phyloP scores from a whole-genome alignment of 129 eudicot genomes.

The Ambrosia trifida region DNA sequence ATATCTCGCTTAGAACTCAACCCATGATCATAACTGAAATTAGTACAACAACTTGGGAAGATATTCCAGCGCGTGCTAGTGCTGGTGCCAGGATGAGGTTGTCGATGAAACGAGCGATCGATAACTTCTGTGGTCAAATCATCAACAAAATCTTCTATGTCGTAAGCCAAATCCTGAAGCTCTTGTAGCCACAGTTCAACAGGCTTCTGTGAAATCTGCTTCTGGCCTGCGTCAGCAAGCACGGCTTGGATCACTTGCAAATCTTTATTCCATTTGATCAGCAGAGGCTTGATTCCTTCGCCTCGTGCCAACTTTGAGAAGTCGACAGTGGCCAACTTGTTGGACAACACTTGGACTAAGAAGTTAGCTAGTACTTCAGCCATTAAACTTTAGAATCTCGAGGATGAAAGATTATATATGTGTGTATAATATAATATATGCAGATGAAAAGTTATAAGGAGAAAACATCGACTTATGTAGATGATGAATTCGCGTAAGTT shows the following conservation, averaged over 20 bases:
- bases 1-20: neutral
- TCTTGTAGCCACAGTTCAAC: neutral
- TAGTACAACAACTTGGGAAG: neutral
- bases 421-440: no score
- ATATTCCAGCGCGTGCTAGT: neutral
- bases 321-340: neutral
- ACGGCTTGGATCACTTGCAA: neutral
- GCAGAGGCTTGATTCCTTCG: neutral
- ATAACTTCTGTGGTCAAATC: neutral
- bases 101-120: neutral
- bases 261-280: neutral
- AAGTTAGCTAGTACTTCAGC: neutral
- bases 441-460: no score
- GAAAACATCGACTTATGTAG: no score
- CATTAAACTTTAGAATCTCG: neutral
- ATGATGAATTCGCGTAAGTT: no score
- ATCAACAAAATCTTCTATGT: neutral
- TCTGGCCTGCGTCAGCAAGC: neutral
- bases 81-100: neutral
- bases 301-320: neutral
- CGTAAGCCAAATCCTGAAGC: neutral
- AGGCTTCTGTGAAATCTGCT: neutral
- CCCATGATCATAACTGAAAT: neutral
- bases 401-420: neutral
- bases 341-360: neutral